Evolutionary conservation across 768 basidiomycete genomes (phyloP), one percentile per base, ranked within the genome.

Genomic region (Trametes cinnabarina): DNA sequence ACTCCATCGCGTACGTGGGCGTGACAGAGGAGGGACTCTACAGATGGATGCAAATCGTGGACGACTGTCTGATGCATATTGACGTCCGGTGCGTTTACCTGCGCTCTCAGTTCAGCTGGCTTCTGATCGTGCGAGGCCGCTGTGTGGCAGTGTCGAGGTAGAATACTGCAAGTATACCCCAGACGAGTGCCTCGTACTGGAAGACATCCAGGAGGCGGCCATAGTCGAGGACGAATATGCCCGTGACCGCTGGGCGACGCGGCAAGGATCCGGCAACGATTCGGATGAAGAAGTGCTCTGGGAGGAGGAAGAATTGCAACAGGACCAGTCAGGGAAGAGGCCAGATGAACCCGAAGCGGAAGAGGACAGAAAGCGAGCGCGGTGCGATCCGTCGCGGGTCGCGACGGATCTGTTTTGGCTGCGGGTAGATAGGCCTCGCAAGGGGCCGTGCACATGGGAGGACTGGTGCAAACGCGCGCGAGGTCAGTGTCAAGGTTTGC

Each of bases 131-230:
- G 3, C 2, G 1, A 8, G 8, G 25, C 19, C n/a, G 11, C 17
- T 26, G 26, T 2, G 32, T 22, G 10, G 17, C 26, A 60, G 58
- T 14, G 58, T 60, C 10, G 52, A 60, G 14, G 52, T 54, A 3
- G 52, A 60, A n/a, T 44, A 39, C 6, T 39, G 28, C 52, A 43
- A 39, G 32, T 47, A 50, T n/a, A 60, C 58, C 3, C 20, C 39
- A n/a, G 52, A 60, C 25, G 52, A 60, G 19, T 50, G 58, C 25
- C 26, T 54, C 20, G 41, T 60, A 2, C 32, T 60, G 41, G 22
- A 37, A 1, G 58, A 60, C 19, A 54, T 60, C 8, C 47, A 23
- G 6, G 28, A 25, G 10, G 53, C 37, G 4, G 37, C 52, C n/a
- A 35, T 28, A 9, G n/a, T 17, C 11, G 51, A 55, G 46, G 37